Conservation (phyloP, 352 stramenopile species). For the Phytophthora hybrid region DNA sequence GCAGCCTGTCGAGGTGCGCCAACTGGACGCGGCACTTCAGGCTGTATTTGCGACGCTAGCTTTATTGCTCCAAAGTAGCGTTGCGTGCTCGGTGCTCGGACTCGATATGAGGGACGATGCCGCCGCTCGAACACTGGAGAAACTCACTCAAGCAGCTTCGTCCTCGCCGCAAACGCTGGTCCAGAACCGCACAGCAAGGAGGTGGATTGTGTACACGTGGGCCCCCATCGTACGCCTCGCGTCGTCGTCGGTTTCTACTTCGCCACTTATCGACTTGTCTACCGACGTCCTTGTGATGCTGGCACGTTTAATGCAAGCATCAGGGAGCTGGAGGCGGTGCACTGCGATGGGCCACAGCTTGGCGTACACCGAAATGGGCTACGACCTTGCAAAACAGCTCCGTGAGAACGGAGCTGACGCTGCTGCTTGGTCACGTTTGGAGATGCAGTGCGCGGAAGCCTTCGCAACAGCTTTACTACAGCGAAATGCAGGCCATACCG, state of each 20-base stretch:
- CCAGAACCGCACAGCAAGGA: slow-evolving; percentile 44
- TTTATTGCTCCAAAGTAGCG: slow-evolving; percentile 32
- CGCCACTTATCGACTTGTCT: slow-evolving; percentile 36
- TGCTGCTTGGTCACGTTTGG: slow-evolving; percentile 33
- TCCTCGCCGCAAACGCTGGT: slow-evolving; percentile 36
- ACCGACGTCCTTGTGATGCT: slow-evolving; percentile 55
- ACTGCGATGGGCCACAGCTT: slow-evolving; percentile 51
- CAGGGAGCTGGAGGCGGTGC: slow-evolving; percentile 51
- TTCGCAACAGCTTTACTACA: slow-evolving; percentile 51
- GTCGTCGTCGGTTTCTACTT: slow-evolving; percentile 8
- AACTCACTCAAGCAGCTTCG: slow-evolving; percentile 34
- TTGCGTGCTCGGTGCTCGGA: slow-evolving; percentile 8
- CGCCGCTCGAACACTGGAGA: slow-evolving; percentile 35
- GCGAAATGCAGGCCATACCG: slow-evolving; percentile 39
- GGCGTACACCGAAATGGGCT: slow-evolving; percentile 53
- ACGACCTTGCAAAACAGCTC: slow-evolving; percentile 52
- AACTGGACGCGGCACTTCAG: slow-evolving; percentile 47
- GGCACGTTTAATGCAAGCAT: slow-evolving; percentile 53
- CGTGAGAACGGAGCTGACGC: slow-evolving; percentile 13
- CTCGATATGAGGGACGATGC: slow-evolving; percentile 22
- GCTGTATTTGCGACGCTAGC: slow-evolving; percentile 18
- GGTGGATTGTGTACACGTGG: slow-evolving; percentile 45
- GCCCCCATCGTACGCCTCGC: slow-evolving; percentile 29
- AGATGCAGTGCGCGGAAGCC: slow-evolving; percentile 57
- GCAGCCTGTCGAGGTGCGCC: slow-evolving; percentile 31